Percentiles rank a stretch among this genome's conserved stretches.
phyloP scores from a whole-genome alignment of 352 stramenopile genomes.

The Globisporangium camurandrum region DNA sequence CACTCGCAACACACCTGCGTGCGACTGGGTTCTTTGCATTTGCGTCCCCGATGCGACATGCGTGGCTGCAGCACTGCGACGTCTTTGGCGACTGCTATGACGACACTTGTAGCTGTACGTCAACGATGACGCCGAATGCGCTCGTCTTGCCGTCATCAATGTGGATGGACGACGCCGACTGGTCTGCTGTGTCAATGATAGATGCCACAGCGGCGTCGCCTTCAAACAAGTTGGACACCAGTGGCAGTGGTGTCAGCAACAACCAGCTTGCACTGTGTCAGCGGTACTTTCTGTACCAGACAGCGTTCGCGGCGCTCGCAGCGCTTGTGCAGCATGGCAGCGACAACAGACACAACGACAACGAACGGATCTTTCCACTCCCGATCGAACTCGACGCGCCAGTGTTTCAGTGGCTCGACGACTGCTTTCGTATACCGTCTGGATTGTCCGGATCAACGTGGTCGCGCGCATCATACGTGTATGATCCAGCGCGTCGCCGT shows the following conservation, averaged over 20 bases:
- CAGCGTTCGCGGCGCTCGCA: constrained; percentile 20
- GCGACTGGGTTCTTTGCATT: constrained; percentile 20
- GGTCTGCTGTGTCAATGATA: not conserved
- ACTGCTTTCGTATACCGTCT: too few species aligned
- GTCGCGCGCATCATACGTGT: constrained; percentile 17
- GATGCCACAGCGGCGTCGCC: too few species aligned
- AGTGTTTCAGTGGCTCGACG: constrained; percentile 44
- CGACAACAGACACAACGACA: constrained; percentile 2
- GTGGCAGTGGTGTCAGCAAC: not conserved
- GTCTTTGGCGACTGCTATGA: constrained; percentile 26
- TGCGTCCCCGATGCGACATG: constrained; percentile 14
- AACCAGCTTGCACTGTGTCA: constrained; percentile 18
- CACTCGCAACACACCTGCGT: constrained; percentile 18
- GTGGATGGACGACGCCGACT: constrained; percentile 38
- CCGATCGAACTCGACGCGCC: constrained; percentile 12
- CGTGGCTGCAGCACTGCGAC: constrained; percentile 41
- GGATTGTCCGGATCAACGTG: too few species aligned
- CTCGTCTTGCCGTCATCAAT: constrained; percentile 33
- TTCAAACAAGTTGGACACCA: too few species aligned
- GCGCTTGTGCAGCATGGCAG: constrained; percentile 10
- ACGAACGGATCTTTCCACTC: constrained; percentile 8
- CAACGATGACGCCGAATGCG: constrained; percentile 10
- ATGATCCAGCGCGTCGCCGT: not conserved
- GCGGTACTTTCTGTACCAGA: constrained; percentile 22
- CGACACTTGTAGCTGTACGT: too few species aligned